Conservation (phyloP, 768 basidiomycete species). For the Lactifluus subvellereus region DNA sequence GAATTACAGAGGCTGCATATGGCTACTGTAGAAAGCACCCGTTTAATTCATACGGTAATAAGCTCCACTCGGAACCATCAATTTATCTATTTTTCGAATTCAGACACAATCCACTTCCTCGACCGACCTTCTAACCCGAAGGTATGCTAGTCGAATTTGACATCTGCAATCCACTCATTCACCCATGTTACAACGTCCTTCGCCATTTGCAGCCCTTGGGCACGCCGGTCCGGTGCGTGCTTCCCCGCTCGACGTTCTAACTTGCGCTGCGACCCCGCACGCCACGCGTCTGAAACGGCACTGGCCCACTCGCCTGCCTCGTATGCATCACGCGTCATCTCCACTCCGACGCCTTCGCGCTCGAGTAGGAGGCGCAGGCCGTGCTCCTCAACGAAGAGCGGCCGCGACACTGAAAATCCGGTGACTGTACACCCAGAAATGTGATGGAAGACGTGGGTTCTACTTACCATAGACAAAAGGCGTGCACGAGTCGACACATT, state of each 20-base stretch:
- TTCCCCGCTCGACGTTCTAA: constrained; percentile 42
- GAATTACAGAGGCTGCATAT: neutral
- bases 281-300: constrained; percentile 54
- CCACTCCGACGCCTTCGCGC: constrained; percentile 60
- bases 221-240: constrained; percentile 36
- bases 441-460: neutral
- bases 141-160: neutral
- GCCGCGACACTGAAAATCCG: constrained; percentile 53
- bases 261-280: constrained; percentile 44
- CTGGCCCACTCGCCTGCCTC: constrained; percentile 70
- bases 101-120: neutral
- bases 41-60: neutral
- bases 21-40: neutral
- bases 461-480: constrained; percentile 69
- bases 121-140: neutral
- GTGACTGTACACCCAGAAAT: neutral
- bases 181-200: constrained; percentile 48
- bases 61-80: neutral
- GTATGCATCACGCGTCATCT: constrained; percentile 57
- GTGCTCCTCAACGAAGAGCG: constrained; percentile 76
- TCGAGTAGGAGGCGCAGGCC: constrained; percentile 62
- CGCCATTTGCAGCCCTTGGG: constrained; percentile 45
- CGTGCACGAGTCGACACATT: constrained; percentile 69
- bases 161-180: constrained; percentile 26
- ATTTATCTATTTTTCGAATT: neutral